Percentiles rank a stretch among this genome's conserved stretches.
Evolutionary conservation across 352 stramenopile species (phyloP).

Genomic region (Phytopythium vexans): DNA sequence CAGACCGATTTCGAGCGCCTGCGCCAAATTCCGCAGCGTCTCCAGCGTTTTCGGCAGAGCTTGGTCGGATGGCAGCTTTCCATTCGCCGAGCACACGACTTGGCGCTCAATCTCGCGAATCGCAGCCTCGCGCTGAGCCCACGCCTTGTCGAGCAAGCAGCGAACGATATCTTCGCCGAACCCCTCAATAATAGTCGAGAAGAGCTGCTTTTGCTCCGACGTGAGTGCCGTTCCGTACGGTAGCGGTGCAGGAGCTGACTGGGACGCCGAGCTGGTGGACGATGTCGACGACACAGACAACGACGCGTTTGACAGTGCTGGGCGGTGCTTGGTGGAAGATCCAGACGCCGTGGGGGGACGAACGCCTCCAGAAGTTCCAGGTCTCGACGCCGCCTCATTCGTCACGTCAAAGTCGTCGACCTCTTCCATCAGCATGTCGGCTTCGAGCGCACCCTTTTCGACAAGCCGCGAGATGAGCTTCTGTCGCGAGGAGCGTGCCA

Average conservation of each 20-base stretch:
- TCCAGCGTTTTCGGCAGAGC: constrained; percentile 52
- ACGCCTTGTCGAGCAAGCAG: constrained; percentile 77
- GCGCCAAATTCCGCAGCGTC: constrained; percentile 51
- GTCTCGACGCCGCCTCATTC: constrained; percentile 25
- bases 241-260: constrained; percentile 36
- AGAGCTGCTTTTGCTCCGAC: constrained; percentile 50
- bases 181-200: constrained; percentile 42
- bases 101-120: constrained; percentile 73
- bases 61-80: constrained; percentile 35
- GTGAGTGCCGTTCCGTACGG: constrained; percentile 74
- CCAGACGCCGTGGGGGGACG: constrained; percentile 66
- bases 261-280: constrained; percentile 7
- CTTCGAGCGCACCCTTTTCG: constrained; percentile 63
- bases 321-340: constrained; percentile 77
- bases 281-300: constrained; percentile 27
- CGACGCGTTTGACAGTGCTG: constrained; percentile 50
- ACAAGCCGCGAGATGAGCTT: constrained; percentile 84
- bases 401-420: constrained; percentile 76
- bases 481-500: constrained; percentile 60
- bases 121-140: constrained; percentile 69
- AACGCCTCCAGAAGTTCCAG: constrained; percentile 48
- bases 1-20: constrained; percentile 60
- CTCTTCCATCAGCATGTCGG: constrained; percentile 82
- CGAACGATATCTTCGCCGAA: constrained; percentile 74
- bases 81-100: constrained; percentile 50